Evolutionary conservation across 169 alveolate genomes (phyloP).

Genomic region (Eimeria sp.): DNA sequence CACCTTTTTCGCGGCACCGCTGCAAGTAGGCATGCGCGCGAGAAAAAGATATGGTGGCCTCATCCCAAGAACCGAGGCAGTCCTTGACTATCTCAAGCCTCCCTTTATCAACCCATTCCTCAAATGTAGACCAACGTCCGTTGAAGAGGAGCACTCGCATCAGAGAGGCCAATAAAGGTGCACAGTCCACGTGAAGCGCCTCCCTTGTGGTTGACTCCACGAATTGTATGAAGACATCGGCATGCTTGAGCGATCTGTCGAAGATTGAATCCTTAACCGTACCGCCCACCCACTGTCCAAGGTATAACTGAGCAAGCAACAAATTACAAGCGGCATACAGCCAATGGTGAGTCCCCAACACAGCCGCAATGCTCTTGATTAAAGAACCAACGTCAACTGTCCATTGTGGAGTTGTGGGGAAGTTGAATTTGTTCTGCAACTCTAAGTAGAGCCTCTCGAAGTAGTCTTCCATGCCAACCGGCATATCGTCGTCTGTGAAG

Average conservation of each 20-base stretch:
- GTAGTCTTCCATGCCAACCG: conserved; percentile 65
- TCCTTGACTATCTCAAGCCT: conserved; percentile 50
- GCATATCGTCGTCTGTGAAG: conserved; percentile 80
- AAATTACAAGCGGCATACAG: conserved; percentile 73
- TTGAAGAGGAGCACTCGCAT: conserved; percentile 69
- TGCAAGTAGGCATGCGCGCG: conserved; percentile 52
- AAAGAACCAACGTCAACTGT: conserved; percentile 55
- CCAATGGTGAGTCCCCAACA: conserved; percentile 77
- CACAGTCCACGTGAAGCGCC: conserved; percentile 75
- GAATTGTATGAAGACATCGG: conserved; percentile 45
- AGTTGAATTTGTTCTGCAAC: conserved; percentile 55
- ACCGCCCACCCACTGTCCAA: conserved; percentile 81
- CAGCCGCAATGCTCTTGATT: conserved; percentile 60
- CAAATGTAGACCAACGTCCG: conserved; percentile 59
- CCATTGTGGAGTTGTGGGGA: conserved; percentile 72
- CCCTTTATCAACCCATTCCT: conserved; percentile 59
- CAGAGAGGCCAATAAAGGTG: conserved; percentile 73
- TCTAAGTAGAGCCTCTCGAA: conserved; percentile 45
- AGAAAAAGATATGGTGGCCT: conserved; percentile 54
- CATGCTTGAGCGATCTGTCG: conserved; percentile 59
- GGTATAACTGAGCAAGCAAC: conserved; percentile 76
- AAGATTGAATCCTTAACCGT: conserved; percentile 57
- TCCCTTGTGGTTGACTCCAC: conserved; percentile 51
- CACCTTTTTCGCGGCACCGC: conserved; percentile 17
- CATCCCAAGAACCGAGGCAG: conserved; percentile 75